These are phyloP conservation scores for Polytrichum commune DNA, from an alignment of 225 moss, liverwort and hornwort genomes.

Conservation along the genomic window DNA sequence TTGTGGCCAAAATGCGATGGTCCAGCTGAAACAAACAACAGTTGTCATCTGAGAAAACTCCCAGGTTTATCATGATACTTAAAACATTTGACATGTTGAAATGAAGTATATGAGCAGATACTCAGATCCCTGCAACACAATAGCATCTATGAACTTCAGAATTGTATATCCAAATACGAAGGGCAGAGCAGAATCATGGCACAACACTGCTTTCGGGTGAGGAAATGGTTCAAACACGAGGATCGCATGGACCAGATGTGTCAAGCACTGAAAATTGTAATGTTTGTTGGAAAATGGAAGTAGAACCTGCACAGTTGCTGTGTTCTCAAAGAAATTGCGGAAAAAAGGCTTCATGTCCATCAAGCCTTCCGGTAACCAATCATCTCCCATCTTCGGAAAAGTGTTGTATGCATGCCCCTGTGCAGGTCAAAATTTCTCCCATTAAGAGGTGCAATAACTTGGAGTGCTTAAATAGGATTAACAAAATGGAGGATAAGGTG, in stretches of 20 bases:
- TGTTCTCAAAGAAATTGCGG: conserved; percentile 94
- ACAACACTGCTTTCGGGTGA: no score
- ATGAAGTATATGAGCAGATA: background rate
- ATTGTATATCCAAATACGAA: background rate
- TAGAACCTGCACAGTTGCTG: conserved; percentile 86
- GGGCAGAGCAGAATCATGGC: background rate
- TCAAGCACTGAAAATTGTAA: conserved; percentile 2
- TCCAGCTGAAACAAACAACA: conserved; percentile 57
- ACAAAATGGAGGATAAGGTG: no score
- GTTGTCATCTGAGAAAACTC: background rate
- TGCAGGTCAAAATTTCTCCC: background rate
- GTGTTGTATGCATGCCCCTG: conserved; percentile 97
- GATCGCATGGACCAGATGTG: no score
- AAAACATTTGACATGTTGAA: no score
- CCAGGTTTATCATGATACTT: background rate
- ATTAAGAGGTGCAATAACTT: no score
- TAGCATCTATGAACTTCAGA: no score
- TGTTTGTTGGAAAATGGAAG: background rate
- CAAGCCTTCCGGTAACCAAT: conserved; percentile 80
- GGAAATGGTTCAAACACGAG: no score
- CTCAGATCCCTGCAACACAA: background rate
- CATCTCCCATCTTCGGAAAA: conserved; percentile 96
- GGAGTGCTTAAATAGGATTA: no score
- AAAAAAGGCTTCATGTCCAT: conserved; percentile 89
- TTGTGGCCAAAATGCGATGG: conserved; percentile 85